Base-by-base conservation (phyloP, 768 basidiomycete genomes). In the Fibroporia radiculosa region DNA sequence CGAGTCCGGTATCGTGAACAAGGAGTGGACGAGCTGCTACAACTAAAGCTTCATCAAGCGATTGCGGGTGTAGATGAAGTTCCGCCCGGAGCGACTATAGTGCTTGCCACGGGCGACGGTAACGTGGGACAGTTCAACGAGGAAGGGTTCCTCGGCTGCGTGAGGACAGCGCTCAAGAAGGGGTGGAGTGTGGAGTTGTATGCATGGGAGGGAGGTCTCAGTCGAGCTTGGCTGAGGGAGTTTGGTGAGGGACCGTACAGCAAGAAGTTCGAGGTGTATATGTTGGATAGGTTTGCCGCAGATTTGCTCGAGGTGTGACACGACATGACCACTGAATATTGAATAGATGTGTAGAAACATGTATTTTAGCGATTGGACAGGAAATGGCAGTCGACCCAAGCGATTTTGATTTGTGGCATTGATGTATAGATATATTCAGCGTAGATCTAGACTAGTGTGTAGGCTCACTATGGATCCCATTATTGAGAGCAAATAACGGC, bases 181-280 rank as follows among this genome's bases (percentile, higher is more conserved):
- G 93, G 93, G 2, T 98, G 93, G 93, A 75, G 72, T 45, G 91
- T 98, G n/a, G 93, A 98, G 66, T 58, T 97, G 56, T 93, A 91
- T 65, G 86, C 88, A 1, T 98, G 92, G 84, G 84, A 87, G 57
- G 80, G 82, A 37, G 84, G 87, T 1, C 61, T 90, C 48, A 91
- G 89, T 60, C 73, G 77, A 19, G 72, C 82, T 18, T 93, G 87
- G 88, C 76, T 70, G 62, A 69, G 77, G 40, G 78, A 83, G 61
- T 87, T 86, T 63, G 82, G 82, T 1, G 53, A 56, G 42, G 51
- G 55, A 22, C 34, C 52, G 40, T 58, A 48, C 45, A 55, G 52
- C 44, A 51, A 49, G 20, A 50, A 49, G 33, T 66, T 66, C 49
- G 54, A 50, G 48, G 62, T 68, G 39, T 50, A 60, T 47, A 60